Evolutionary conservation across 805 yeast genomes (phyloP), one percentile per base, ranked within the genome.

Genomic region (Kregervanrija pseudodelftensis): DNA sequence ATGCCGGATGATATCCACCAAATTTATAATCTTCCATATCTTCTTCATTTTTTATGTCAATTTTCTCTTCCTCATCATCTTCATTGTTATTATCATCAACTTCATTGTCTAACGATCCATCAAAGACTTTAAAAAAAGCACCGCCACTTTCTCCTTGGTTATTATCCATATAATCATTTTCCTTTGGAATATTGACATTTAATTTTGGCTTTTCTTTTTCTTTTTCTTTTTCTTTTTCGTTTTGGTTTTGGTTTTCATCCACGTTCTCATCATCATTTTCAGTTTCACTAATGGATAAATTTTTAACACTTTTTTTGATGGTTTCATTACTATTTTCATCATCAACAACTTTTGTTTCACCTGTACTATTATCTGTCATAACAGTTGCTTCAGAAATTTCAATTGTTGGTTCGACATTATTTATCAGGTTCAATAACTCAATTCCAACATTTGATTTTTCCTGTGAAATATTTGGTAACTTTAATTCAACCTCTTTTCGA

Each of bases 1-100:
- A 79, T 11, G 95, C 93, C 0, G 99, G 96, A 59, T 93, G 99
- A 62, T 93, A 93, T 0, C 99, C 99, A 17, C 98, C 98, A 9
- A 81, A 79, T 47, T 79, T 79, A 64, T 93, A 93, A 65, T 93
- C 99, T 46, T 79, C 79, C 39, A 74, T 67, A 48, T 85, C 85
- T 65, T 93, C 99, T 61, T 93, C 99, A 54, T 63, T 57, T 33
- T 63, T 61, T 8, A 33, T 33, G 45, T 66, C 66, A 14, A 57
- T 50, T 30, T 57, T 58, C 40, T 61, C 67, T 40, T 64, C 69
- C 5, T 57, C 43, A 30, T 53, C 59, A 4, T 48, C 41, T 33
- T 67, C 67, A 1, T 66, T 62, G 8, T 63, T 61, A n/a, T 57
- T 63, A 10, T 66, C 69, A 2, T 64, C 60, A n/a, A 64, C 71